Evolutionary conservation across 2,329 filamentous ascomycete species (phyloP), one percentile per base, ranked within the genome.

Genomic region (Neoscytalidium dimidiatum): DNA sequence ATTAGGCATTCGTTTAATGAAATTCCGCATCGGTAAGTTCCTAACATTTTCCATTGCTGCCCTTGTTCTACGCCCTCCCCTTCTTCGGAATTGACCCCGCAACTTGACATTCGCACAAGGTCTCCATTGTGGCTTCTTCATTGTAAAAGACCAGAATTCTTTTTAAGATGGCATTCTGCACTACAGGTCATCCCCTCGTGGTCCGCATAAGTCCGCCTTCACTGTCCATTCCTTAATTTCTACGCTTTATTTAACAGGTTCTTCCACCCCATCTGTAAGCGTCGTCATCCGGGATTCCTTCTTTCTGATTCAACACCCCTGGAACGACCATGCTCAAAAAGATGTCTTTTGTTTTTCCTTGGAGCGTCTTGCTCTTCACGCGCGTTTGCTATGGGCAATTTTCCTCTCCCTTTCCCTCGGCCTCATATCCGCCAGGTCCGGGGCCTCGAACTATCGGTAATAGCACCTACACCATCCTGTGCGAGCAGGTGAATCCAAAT

Each of bases 1-100:
- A 60, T 11, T 33, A 46, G 56, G 56, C 28, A 46, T 33, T 60
- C 56, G 8, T 60, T 33, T 46, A 44, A 46, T 60, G 11, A 48
- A 46, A 60, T 60, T 60, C 56, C 56, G 33, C 28, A 23, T 17
- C 41, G 17, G 26, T 14, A 60, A 46, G 56, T 33, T 60, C 41
- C 56, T n/a, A 4, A 28, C 28, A 60, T 60, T 60, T 60, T 33
- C 23, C 41, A 33, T 28, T 9, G 21, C 9, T 19, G 26, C 19
- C 41, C 56, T 60, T 60, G 35, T 41, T 41, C 29, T 53, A n/a
- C 7, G 5, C 7, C 13, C 17, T 23, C 56, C 46, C 13, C 26
- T 60, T 41, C 9, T 29, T 11, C 41, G 41, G 53, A 60, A 26
- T 2, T 26, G 46, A 33, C 35, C 56, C 56, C 56, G 56, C 56